These are phyloP conservation scores for Fusarium neocosmosporiellum DNA, from an alignment of 2,329 filamentous ascomycete species.

Conservation along the genomic window DNA sequence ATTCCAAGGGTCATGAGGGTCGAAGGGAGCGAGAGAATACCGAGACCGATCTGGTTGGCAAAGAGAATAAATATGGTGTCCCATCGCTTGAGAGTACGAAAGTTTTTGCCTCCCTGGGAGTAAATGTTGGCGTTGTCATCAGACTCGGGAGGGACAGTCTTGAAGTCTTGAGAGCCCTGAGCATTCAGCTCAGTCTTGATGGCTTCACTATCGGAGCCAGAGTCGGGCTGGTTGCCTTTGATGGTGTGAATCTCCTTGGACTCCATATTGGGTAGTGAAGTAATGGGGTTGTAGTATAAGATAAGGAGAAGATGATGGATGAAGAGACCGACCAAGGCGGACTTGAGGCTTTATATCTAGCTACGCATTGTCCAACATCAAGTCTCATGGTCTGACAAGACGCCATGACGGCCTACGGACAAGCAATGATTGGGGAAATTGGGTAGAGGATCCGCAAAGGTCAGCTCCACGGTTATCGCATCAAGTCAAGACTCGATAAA, in stretches of 20 bases:
- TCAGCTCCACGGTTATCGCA: background rate
- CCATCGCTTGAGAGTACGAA: slow-evolving; percentile 38
- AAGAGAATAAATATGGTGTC: slow-evolving; percentile 40
- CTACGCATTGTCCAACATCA: background rate
- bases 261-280: slow-evolving; percentile 11
- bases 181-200: slow-evolving; percentile 17
- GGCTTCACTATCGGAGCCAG: slow-evolving; percentile 27
- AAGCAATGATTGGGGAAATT: slow-evolving; percentile 1
- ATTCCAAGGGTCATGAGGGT: slow-evolving; percentile 74
- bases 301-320: background rate
- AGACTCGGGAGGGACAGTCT: slow-evolving; percentile 21
- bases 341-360: background rate
- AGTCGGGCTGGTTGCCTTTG: slow-evolving; percentile 20
- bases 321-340: background rate
- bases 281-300: background rate
- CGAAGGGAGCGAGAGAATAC: slow-evolving; percentile 73
- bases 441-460: slow-evolving; percentile 3
- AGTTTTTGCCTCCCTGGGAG: slow-evolving; percentile 38
- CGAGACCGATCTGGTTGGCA: slow-evolving; percentile 43
- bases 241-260: background rate
- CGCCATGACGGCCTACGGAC: slow-evolving; percentile 11
- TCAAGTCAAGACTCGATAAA: slow-evolving; percentile 27
- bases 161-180: slow-evolving; percentile 25
- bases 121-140: slow-evolving; percentile 35
- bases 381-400: slow-evolving; percentile 20